Evolutionary conservation across 1,284 basidiomycete species (phyloP).

Genomic region (Pascua sp.): DNA sequence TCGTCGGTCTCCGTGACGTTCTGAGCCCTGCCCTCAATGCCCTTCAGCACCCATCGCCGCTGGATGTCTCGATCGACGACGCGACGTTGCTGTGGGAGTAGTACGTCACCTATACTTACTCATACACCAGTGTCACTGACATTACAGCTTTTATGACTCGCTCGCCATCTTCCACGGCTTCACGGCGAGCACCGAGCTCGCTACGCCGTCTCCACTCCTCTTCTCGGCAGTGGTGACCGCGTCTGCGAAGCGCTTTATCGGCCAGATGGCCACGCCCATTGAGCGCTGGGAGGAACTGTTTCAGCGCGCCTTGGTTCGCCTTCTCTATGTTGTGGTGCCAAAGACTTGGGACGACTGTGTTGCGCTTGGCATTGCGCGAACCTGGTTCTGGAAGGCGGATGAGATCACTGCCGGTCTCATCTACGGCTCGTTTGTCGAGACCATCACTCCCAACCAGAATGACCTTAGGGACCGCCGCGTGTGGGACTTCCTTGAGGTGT

Average conservation of each 20-base stretch:
- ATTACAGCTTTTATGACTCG: constrained; percentile 17
- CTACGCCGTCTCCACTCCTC: constrained; percentile 17
- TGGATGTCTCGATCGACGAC: constrained; percentile 17
- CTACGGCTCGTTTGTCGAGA: constrained; percentile 18
- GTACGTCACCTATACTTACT: constrained; percentile 2
- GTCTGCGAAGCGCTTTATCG: constrained; percentile 11
- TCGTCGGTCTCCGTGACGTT: constrained; percentile 9
- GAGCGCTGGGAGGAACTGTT: constrained; percentile 21
- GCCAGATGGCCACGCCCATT: constrained; percentile 2
- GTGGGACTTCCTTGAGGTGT: constrained; percentile 21
- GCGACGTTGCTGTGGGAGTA: constrained; percentile 19
- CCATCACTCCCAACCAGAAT: constrained; percentile 9
- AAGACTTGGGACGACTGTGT: constrained; percentile 23
- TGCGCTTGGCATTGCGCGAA: constrained; percentile 18
- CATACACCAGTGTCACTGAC: not conserved
- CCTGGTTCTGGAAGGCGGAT: constrained; percentile 23
- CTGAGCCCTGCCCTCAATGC: constrained; percentile 7
- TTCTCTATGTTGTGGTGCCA: constrained; percentile 13
- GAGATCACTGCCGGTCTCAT: constrained; percentile 17
- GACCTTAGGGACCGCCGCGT: constrained; percentile 18
- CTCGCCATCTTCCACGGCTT: constrained; percentile 24
- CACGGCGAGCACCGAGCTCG: constrained; percentile 12
- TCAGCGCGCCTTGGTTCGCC: constrained; percentile 16
- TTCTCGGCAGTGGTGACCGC: constrained; percentile 19
- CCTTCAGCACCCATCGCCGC: constrained; percentile 10